These are phyloP conservation scores for Colletotrichum lindemuthianum DNA, from an alignment of 2,329 filamentous ascomycete genomes.

Conservation along the genomic window DNA sequence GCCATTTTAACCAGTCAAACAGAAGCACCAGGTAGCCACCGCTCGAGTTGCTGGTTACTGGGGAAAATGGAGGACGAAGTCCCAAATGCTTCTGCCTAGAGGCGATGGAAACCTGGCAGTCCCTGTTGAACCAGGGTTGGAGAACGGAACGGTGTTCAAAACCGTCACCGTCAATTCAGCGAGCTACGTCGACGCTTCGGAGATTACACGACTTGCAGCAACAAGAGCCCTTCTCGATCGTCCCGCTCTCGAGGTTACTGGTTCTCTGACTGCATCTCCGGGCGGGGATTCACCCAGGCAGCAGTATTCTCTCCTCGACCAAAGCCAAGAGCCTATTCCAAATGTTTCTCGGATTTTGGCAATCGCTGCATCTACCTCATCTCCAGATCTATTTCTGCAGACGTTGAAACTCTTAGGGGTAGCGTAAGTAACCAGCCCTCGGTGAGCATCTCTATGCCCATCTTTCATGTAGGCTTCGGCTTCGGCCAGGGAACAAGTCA, in stretches of 20 bases:
- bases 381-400: too few species aligned
- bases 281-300: neutral
- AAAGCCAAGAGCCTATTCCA: neutral
- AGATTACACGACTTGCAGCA: constrained; percentile 9
- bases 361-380: too few species aligned
- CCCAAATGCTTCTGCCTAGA: constrained; percentile 31
- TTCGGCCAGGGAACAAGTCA: too few species aligned
- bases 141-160: neutral
- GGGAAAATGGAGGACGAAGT: neutral
- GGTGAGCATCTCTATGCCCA: too few species aligned
- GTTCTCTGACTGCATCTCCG: too few species aligned
- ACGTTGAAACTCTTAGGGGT: too few species aligned
- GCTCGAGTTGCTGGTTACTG: neutral
- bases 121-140: neutral
- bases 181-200: neutral
- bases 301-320: neutral
- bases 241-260: neutral
- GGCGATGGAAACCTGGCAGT: neutral
- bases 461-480: too few species aligned
- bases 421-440: too few species aligned
- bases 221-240: neutral
- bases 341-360: neutral
- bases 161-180: constrained; percentile 1
- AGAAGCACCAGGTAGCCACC: neutral
- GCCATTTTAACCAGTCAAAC: neutral